These are phyloP conservation scores for Nothomitra cinnamomea DNA, from an alignment of 2,329 filamentous ascomycete genomes.

Conservation along the genomic window DNA sequence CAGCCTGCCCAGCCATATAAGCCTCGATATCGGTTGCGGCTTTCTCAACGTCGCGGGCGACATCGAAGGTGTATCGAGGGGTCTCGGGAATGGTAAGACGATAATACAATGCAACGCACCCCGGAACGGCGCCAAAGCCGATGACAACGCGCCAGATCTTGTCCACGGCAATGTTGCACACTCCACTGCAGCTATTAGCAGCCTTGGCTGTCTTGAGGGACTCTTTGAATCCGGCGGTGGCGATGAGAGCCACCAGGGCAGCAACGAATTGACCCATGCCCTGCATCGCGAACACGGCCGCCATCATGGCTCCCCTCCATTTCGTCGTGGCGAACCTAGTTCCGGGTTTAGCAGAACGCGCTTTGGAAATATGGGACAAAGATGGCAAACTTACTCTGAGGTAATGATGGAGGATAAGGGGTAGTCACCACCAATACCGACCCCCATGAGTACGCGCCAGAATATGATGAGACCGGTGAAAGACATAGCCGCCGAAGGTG, in stretches of 20 bases:
- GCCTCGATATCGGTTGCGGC: slow-evolving; percentile 54
- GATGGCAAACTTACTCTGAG: slow-evolving; percentile 39
- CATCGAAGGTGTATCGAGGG: slow-evolving; percentile 74
- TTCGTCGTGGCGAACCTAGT: slow-evolving; percentile 61
- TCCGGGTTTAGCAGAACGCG: slow-evolving; percentile 1
- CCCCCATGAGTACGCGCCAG: slow-evolving; percentile 65
- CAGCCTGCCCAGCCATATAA: slow-evolving; percentile 48
- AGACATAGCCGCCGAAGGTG: slow-evolving; percentile 43
- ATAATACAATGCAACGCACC: slow-evolving; percentile 72
- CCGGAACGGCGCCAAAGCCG: slow-evolving; percentile 64
- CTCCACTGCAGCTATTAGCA: slow-evolving; percentile 39
- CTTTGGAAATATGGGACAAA: slow-evolving; percentile 14
- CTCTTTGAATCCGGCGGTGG: slow-evolving; percentile 52
- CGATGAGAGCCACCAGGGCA: slow-evolving; percentile 59
- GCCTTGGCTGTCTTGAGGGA: slow-evolving; percentile 36
- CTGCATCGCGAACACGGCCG: slow-evolving; percentile 73
- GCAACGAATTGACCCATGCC: slow-evolving; percentile 64
- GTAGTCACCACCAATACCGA: slow-evolving; percentile 70
- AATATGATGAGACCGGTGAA: slow-evolving; percentile 53
- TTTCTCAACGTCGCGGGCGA: slow-evolving; percentile 56
- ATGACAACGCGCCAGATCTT: slow-evolving; percentile 78
- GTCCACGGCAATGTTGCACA: slow-evolving; percentile 55
- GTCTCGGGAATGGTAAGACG: slow-evolving; percentile 78
- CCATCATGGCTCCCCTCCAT: slow-evolving; percentile 79
- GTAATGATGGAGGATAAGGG: slow-evolving; percentile 71